Percentiles rank a stretch among this genome's conserved stretches.
Conservation (phyloP, 2,329 filamentous ascomycete genomes). For the Calonectria montana region DNA sequence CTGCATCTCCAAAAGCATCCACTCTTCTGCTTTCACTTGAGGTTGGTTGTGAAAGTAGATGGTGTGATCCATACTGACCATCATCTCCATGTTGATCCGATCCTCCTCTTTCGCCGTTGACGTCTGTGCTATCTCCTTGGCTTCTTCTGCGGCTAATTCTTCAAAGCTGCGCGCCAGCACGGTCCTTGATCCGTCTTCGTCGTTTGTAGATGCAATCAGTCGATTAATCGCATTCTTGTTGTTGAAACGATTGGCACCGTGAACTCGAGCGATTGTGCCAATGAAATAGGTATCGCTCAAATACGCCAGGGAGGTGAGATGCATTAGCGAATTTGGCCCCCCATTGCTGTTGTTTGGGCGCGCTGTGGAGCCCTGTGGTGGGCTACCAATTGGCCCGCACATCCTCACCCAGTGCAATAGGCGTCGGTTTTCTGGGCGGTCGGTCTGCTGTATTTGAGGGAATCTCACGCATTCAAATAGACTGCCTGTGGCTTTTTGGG, state of each 20-base stretch:
- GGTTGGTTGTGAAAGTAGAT: slow-evolving; percentile 7
- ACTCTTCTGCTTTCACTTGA: neutral
- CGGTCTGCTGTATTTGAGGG: neutral
- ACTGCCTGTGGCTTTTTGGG: neutral
- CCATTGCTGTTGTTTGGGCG: neutral
- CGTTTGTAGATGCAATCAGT: neutral
- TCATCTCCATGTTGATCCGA: slow-evolving; percentile 4
- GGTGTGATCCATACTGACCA: slow-evolving; percentile 9
- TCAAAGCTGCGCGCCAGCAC: neutral
- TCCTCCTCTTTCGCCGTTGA: neutral
- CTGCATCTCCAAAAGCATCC: slow-evolving; percentile 6
- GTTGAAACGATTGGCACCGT: neutral
- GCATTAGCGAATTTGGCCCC: neutral
- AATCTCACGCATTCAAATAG: neutral
- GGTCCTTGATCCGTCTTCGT: neutral
- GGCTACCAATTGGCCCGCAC: neutral
- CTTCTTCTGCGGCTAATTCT: neutral
- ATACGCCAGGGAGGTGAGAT: neutral
- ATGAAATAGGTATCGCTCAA: slow-evolving; percentile 1
- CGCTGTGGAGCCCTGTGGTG: neutral
- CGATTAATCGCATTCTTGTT: neutral
- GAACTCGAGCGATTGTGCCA: neutral
- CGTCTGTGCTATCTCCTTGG: neutral
- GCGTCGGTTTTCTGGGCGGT: neutral
- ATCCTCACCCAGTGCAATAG: neutral